Percentiles rank a stretch among this genome's conserved stretches.
phyloP scores from a whole-genome alignment of 75 land plant genomes.

The Pinus taeda region DNA sequence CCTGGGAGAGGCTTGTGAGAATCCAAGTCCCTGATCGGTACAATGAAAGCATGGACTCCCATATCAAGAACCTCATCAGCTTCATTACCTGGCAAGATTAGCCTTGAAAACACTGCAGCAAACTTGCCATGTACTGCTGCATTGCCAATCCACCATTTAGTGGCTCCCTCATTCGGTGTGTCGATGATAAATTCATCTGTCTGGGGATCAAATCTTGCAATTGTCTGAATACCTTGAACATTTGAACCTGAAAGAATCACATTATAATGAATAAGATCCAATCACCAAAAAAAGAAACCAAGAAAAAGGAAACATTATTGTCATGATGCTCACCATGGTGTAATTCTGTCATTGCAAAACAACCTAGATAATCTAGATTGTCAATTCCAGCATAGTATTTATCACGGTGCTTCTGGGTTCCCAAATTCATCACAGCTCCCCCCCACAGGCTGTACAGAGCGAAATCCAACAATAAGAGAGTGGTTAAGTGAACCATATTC shows the following conservation, averaged over 20 bases:
- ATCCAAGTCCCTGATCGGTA: constrained; percentile 80
- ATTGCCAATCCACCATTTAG: constrained; percentile 99
- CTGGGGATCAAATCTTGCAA: constrained; percentile 73
- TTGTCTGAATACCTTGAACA: constrained; percentile 94
- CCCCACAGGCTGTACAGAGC: constrained; percentile 86
- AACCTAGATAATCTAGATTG: constrained; percentile 83
- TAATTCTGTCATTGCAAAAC: constrained; percentile 99
- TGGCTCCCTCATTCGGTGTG: constrained; percentile 98
- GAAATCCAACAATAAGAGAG: constrained; percentile 7
- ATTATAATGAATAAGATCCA: not conserved
- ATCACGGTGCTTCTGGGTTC: constrained; percentile 88
- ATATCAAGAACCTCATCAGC: constrained; percentile 51
- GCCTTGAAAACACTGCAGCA: constrained; percentile 91
- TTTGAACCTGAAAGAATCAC: constrained; percentile 66
- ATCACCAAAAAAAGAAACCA: not conserved
- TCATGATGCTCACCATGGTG: constrained; percentile 71
- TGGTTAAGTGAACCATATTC: not conserved
- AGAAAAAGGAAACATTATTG: not conserved
- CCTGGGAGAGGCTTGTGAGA: constrained; percentile 86
- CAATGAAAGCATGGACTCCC: constrained; percentile 99
- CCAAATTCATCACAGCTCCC: constrained; percentile 88
- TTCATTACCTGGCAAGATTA: constrained; percentile 70
- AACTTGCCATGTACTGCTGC: constrained; percentile 98
- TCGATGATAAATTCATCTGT: constrained; percentile 86
- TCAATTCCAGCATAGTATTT: constrained; percentile 82